Evolutionary conservation across 306 rosid genomes (phyloP), one percentile per base, ranked within the genome.

Genomic region (Begonia peltatifolia): DNA sequence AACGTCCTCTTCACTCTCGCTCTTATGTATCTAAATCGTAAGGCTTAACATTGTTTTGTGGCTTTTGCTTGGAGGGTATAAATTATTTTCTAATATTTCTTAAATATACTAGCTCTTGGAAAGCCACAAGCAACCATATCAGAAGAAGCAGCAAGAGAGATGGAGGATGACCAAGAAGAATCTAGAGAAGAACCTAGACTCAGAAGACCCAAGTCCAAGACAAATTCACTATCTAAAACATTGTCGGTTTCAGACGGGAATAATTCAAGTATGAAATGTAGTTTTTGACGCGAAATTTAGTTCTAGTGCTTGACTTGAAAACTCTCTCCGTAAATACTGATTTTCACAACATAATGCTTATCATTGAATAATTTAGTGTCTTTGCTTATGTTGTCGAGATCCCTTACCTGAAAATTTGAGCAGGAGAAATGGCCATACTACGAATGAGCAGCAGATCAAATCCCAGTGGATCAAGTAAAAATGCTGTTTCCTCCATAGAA

Each of bases 401-500:
- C 42, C 42, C 12, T 54, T 48, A 60, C 47, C 23, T 58, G 23
- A 62, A 71, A 57, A 42, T 55, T 6, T 63, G 42, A 68, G 48
- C 59, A 83, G 96, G 87, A 65, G 97, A 90, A 74, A 78, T 85
- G 69, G 80, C 75, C 13, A 69, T 85, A 73, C 82, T 73, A 53
- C 63, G 84, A 63, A 80, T 85, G 82, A 60, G 77, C 71, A 73
- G 95, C 69, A 76, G 54, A 61, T 55, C 88, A 17, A 80, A 77
- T 60, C 38, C 70, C 46, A 50, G 17, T 49, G 87, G 78, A 67
- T 22, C 67, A 30, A 61, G 59, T 50, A 66, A 79, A 75, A 73
- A 73, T 50, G 64, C 57, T 6, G 84, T 81, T 36, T 74, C 80
- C 4, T 13, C 70, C 14, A 51, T 68, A 35, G 86, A 77, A 10